Conservation (phyloP, 139 green algal genomes). For the Haematococcus lacustris region DNA sequence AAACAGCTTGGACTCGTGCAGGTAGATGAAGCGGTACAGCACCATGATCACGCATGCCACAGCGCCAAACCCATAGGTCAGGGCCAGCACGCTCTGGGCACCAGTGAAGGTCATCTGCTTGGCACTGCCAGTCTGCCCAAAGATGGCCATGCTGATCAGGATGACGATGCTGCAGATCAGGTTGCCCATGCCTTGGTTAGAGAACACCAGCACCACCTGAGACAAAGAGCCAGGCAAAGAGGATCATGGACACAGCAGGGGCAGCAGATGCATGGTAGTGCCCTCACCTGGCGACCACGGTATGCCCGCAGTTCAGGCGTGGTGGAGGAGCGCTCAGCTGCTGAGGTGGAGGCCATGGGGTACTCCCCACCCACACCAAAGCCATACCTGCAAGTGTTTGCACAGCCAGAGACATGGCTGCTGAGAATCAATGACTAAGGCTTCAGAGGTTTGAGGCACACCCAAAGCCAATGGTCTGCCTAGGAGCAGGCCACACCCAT, state of each 20-base stretch:
- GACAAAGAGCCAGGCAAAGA: too few relatives aligned
- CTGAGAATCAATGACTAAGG: not conserved
- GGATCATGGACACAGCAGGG: conserved; percentile 30
- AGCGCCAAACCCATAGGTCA: conserved; percentile 18
- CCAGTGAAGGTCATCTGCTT: not conserved
- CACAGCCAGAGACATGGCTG: not conserved
- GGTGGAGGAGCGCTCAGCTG: conserved; percentile 63
- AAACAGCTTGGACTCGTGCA: conserved; percentile 17
- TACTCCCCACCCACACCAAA: conserved; percentile 63
- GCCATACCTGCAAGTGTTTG: conserved; percentile 29
- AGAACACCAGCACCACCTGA: conserved; percentile 62
- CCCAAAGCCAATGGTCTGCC: not conserved
- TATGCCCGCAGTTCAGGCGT: conserved; percentile 34
- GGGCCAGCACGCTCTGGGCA: conserved; percentile 4
- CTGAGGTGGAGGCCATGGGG: conserved; percentile 65
- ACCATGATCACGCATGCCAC: conserved; percentile 12
- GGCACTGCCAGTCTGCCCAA: conserved; percentile 12
- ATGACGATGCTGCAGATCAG: conserved; percentile 35
- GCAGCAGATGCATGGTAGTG: too few relatives aligned
- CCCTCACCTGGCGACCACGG: conserved; percentile 37
- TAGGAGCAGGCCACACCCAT: not conserved
- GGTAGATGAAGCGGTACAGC: conserved; percentile 10
- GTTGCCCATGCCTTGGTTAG: conserved; percentile 48
- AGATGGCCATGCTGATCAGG: conserved; percentile 30
- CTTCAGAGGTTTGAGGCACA: not conserved